Conservation (phyloP, 2,329 filamentous ascomycete genomes). For the Neoascochyta sp. region DNA sequence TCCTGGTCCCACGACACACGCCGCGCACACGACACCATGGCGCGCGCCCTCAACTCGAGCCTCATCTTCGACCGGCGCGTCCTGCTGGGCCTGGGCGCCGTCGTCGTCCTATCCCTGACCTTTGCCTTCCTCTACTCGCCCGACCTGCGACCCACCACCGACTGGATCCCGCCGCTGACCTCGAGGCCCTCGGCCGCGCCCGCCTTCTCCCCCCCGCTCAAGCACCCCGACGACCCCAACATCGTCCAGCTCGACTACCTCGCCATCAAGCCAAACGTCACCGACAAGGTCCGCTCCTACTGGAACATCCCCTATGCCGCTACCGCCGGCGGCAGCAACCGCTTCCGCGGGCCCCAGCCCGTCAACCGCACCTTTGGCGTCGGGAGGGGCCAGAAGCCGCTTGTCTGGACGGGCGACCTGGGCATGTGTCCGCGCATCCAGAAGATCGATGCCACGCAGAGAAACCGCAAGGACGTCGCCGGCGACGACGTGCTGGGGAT, state of each 20-base stretch:
- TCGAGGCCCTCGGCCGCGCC: constrained; percentile 16
- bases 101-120: constrained; percentile 21
- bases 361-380: constrained; percentile 25
- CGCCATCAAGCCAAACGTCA: constrained; percentile 25
- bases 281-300: constrained; percentile 26
- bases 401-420: constrained; percentile 29
- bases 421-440: constrained; percentile 36
- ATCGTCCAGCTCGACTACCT: constrained; percentile 33
- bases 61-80: constrained; percentile 27
- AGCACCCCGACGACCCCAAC: constrained; percentile 24
- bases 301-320: constrained; percentile 37
- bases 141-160: constrained; percentile 18
- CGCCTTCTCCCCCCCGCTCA: constrained; percentile 21
- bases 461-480: constrained; percentile 26
- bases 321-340: constrained; percentile 25
- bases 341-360: constrained; percentile 32
- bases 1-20: no score
- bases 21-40: no score
- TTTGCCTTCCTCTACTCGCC: constrained; percentile 28
- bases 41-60: constrained; percentile 21
- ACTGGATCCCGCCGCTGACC: constrained; percentile 25
- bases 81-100: constrained; percentile 17
- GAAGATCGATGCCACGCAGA: constrained; percentile 26
- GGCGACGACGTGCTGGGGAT: constrained; percentile 26
- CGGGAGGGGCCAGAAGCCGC: constrained; percentile 16